Conservation (phyloP, 208 protist species). For the Endotrypanum monterogeii region DNA sequence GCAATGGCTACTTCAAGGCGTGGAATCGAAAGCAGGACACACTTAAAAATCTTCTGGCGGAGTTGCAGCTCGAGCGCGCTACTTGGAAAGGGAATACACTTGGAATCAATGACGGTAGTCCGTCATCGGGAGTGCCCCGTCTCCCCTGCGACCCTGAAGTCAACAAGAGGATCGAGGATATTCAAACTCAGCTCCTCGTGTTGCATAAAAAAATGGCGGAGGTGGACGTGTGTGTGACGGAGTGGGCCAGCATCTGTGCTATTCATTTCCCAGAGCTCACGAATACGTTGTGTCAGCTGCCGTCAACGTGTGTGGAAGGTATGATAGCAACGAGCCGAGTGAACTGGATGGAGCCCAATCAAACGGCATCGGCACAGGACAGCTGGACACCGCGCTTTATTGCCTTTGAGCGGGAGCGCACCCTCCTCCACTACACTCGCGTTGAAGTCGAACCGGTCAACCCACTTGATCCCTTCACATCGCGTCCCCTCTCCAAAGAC, state of each 20-base stretch:
- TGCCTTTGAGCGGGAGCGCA: conserved; percentile 67
- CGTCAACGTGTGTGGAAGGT: conserved; percentile 45
- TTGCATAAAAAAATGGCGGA: conserved; percentile 47
- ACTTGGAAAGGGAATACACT: not conserved
- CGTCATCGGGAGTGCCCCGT: not conserved
- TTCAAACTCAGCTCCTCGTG: conserved; percentile 30
- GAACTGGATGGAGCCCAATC: not conserved
- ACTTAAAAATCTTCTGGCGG: conserved; percentile 36
- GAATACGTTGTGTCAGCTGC: conserved; percentile 34
- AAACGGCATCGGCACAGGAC: not conserved
- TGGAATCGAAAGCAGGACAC: conserved; percentile 53
- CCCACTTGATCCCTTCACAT: conserved; percentile 46
- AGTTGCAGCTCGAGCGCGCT: conserved; percentile 36
- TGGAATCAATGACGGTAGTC: not conserved
- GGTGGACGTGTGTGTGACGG: conserved; percentile 42
- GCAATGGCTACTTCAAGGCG: conserved; percentile 52
- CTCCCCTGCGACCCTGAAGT: conserved; percentile 12
- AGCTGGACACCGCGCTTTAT: conserved; percentile 34
- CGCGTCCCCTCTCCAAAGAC: not conserved
- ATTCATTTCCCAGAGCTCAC: conserved; percentile 59
- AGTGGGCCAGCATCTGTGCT: conserved; percentile 54
- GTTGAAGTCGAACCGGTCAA: conserved; percentile 53
- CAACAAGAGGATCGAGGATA: conserved; percentile 26
- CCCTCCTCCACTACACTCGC: conserved; percentile 59
- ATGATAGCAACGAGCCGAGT: conserved; percentile 2